A percentile compares a stretch with the other conserved stretches of the same genome.
These are phyloP conservation scores for Chrysoporthe puriensis DNA, from an alignment of 2,329 filamentous ascomycete genomes.

Conservation along the genomic window DNA sequence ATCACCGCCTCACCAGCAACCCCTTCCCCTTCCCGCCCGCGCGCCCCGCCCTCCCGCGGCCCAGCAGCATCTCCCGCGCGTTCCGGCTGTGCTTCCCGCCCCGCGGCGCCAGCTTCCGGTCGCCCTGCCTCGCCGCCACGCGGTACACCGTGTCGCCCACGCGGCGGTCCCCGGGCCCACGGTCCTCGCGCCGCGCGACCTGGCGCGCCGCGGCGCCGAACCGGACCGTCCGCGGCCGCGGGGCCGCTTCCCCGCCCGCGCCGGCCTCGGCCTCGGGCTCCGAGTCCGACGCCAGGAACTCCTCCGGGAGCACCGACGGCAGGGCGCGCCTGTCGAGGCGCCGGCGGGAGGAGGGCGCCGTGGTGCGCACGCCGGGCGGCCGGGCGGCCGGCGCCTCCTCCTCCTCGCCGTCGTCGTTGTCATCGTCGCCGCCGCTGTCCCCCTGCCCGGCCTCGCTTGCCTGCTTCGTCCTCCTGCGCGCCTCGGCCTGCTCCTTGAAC, in stretches of 20 bases:
- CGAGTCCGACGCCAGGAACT: slow-evolving; percentile 58
- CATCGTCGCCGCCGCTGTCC: slow-evolving; percentile 14
- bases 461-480: slow-evolving; percentile 46
- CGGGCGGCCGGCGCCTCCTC: slow-evolving; percentile 20
- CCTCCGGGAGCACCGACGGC: slow-evolving; percentile 54
- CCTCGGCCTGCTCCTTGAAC: slow-evolving; percentile 58
- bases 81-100: slow-evolving; percentile 46
- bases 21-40: slow-evolving; percentile 39
- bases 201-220: slow-evolving; percentile 46
- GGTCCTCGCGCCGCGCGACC: slow-evolving; percentile 39
- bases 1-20: slow-evolving; percentile 47
- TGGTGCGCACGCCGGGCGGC: slow-evolving; percentile 14
- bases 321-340: slow-evolving; percentile 42
- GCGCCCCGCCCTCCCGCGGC: slow-evolving; percentile 45
- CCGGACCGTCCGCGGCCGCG: slow-evolving; percentile 46
- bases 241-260: slow-evolving; percentile 32
- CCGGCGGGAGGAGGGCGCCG: slow-evolving; percentile 30
- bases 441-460: slow-evolving; percentile 34
- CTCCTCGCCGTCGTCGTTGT: too few species aligned
- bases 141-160: slow-evolving; percentile 60
- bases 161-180: slow-evolving; percentile 49
- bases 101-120: slow-evolving; percentile 54
- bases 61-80: slow-evolving; percentile 50
- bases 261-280: slow-evolving; percentile 42
- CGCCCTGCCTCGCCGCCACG: slow-evolving; percentile 48